These are phyloP conservation scores for Saccharum officinarum DNA, from an alignment of 176 grass and related monocot genomes.

Conservation along the genomic window DNA sequence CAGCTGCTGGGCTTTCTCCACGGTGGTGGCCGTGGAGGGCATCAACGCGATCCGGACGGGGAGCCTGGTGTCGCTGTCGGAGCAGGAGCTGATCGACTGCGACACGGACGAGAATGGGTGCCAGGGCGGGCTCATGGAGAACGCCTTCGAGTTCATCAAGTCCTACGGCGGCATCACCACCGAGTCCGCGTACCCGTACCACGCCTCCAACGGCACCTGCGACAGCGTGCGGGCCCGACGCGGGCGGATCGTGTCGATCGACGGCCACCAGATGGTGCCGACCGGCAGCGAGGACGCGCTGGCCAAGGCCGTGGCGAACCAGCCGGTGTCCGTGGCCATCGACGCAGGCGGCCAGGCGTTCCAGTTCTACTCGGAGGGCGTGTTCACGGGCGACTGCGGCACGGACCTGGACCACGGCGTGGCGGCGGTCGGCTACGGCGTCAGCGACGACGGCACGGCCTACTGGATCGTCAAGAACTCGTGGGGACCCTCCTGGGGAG, in stretches of 20 bases:
- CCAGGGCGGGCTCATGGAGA: conserved; percentile 71
- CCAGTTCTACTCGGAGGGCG: conserved; percentile 84
- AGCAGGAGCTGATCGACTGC: conserved; percentile 87
- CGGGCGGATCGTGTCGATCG: conserved; percentile 48
- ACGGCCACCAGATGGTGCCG: conserved; percentile 69
- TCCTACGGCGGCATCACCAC: conserved; percentile 55
- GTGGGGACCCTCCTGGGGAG: conserved; percentile 63
- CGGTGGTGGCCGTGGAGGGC: conserved; percentile 68
- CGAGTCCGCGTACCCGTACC: conserved; percentile 67
- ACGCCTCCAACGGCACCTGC: conserved; percentile 57
- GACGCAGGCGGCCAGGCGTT: conserved; percentile 58
- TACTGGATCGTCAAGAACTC: conserved; percentile 88
- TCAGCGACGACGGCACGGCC: conserved; percentile 28
- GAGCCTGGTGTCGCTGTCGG: conserved; percentile 55
- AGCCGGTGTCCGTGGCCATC: conserved; percentile 75
- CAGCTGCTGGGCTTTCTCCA: conserved; percentile 77
- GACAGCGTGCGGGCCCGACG: conserved; percentile 29
- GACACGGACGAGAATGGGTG: conserved; percentile 62
- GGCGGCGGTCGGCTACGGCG: conserved; percentile 71
- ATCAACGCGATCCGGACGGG: conserved; percentile 71
- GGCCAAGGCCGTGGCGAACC: conserved; percentile 58
- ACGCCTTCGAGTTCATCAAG: conserved; percentile 85
- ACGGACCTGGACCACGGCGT: conserved; percentile 80
- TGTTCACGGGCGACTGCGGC: conserved; percentile 69
- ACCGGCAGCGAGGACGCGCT: conserved; percentile 53